These are phyloP conservation scores for Lyophyllum shimeji DNA, from an alignment of 768 basidiomycete species.

Conservation along the genomic window DNA sequence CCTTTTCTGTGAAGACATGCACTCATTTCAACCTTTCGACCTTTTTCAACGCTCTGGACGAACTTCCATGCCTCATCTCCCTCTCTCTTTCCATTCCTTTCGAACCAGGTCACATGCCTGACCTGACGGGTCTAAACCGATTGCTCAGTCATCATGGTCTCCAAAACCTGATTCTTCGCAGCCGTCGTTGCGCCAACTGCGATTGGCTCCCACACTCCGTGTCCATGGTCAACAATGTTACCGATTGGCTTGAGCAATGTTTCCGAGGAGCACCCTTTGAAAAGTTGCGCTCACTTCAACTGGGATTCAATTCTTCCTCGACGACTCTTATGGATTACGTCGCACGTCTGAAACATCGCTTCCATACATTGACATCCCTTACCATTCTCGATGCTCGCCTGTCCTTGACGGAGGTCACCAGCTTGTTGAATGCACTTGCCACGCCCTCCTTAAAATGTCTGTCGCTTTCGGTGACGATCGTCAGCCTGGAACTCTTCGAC, in stretches of 20 bases:
- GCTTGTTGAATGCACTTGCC: slow-evolving; percentile 18
- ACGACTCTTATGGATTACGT: slow-evolving; percentile 4
- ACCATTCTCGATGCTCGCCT: slow-evolving; percentile 20
- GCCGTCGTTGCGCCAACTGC: slow-evolving; percentile 18
- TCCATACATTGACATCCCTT: slow-evolving; percentile 18
- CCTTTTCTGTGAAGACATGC: slow-evolving; percentile 22
- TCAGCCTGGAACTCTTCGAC: slow-evolving; percentile 24
- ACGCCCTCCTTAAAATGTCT: slow-evolving; percentile 19
- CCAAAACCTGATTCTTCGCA: slow-evolving; percentile 14
- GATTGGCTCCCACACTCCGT: slow-evolving; percentile 1
- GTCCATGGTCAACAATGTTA: not conserved
- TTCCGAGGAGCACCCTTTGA: slow-evolving; percentile 10
- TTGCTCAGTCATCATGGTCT: slow-evolving; percentile 20
- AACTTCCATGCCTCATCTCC: slow-evolving; percentile 17
- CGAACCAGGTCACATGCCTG: slow-evolving; percentile 19
- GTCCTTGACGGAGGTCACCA: slow-evolving; percentile 17
- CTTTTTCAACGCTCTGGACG: slow-evolving; percentile 17
- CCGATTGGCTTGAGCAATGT: not conserved
- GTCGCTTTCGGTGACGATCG: slow-evolving; percentile 17
- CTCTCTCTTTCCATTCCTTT: slow-evolving; percentile 22
- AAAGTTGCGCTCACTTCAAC: not conserved
- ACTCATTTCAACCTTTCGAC: slow-evolving; percentile 19
- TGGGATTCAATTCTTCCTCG: not conserved
- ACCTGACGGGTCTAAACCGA: slow-evolving; percentile 16
- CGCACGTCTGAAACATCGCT: not conserved